A percentile compares a stretch with the other conserved stretches of the same genome.
Evolutionary conservation across 176 grass and related monocot species (phyloP).

Genomic region (Oryza australiensis): DNA sequence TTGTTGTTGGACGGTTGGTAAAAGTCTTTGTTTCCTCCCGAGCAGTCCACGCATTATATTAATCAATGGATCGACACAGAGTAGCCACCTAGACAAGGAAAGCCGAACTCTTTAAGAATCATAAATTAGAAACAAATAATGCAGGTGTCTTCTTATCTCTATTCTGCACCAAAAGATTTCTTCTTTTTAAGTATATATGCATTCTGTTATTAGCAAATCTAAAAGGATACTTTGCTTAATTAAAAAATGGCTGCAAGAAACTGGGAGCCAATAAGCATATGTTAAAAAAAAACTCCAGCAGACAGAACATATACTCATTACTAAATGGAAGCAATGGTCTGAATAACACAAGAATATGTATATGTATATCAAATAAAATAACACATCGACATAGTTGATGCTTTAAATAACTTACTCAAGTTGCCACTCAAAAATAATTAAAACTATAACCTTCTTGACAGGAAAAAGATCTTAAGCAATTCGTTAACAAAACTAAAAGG

Average conservation of each 20-base stretch:
- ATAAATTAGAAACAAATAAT: conserved; percentile 41
- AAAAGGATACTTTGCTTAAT: background rate
- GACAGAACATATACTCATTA: background rate
- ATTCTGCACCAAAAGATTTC: conserved; percentile 41
- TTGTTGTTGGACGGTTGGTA: conserved; percentile 73
- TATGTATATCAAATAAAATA: background rate
- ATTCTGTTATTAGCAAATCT: background rate
- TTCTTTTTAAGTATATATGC: background rate
- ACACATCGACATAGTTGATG: background rate
- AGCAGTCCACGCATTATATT: conserved; percentile 72
- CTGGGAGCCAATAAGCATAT: background rate
- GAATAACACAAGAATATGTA: conserved; percentile 9
- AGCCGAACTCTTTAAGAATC: conserved; percentile 23
- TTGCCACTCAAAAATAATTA: background rate
- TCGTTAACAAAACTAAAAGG: background rate
- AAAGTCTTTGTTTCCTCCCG: conserved; percentile 73
- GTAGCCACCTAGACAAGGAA: conserved; percentile 68
- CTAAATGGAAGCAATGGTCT: background rate
- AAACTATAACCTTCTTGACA: background rate
- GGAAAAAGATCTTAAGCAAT: background rate
- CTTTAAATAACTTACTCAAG: conserved; percentile 12
- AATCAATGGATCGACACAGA: conserved; percentile 83
- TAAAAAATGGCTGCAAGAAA: conserved; percentile 1
- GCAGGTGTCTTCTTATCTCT: conserved; percentile 53
- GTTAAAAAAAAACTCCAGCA: background rate